Conservation (phyloP, 805 yeast species). For the Cyberlindnera xylosilytica region DNA sequence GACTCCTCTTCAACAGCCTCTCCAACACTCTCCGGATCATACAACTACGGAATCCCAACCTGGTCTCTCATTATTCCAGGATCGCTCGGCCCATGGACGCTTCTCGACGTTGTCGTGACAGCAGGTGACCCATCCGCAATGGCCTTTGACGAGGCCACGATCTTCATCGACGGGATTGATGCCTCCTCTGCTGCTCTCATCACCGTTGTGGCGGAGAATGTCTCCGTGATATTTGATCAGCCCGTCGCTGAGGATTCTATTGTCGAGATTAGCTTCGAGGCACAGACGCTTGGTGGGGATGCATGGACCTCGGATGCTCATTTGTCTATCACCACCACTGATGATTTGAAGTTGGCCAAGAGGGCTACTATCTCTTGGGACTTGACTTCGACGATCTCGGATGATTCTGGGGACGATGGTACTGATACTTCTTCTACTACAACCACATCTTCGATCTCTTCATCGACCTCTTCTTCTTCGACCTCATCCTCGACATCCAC, state of each 20-base stretch:
- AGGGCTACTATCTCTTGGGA: slow-evolving; percentile 13
- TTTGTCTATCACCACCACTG: slow-evolving; percentile 8
- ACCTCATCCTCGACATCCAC: too few relatives aligned
- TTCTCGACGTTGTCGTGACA: slow-evolving; percentile 13
- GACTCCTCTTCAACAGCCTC: background rate
- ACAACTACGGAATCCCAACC: slow-evolving; percentile 12
- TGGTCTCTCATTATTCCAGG: slow-evolving; percentile 18
- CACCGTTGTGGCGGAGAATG: background rate
- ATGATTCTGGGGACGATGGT: too few relatives aligned
- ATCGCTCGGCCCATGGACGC: slow-evolving; percentile 19
- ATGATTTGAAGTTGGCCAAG: slow-evolving; percentile 13
- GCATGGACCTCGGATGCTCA: slow-evolving; percentile 12
- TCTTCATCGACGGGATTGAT: slow-evolving; percentile 6
- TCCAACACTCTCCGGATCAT: slow-evolving; percentile 14
- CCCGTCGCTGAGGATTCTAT: background rate
- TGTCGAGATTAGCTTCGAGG: slow-evolving; percentile 6
- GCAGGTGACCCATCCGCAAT: background rate
- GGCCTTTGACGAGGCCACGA: background rate
- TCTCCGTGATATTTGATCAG: slow-evolving; percentile 2
- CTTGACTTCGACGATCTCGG: slow-evolving; percentile 9
- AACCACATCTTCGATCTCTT: too few relatives aligned
- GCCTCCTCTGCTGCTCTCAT: slow-evolving; percentile 3
- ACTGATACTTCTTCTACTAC: too few relatives aligned
- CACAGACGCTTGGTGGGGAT: slow-evolving; percentile 10
- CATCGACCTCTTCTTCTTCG: too few relatives aligned